Conservation (phyloP, 305 asterid species). For the Withania somnifera region DNA sequence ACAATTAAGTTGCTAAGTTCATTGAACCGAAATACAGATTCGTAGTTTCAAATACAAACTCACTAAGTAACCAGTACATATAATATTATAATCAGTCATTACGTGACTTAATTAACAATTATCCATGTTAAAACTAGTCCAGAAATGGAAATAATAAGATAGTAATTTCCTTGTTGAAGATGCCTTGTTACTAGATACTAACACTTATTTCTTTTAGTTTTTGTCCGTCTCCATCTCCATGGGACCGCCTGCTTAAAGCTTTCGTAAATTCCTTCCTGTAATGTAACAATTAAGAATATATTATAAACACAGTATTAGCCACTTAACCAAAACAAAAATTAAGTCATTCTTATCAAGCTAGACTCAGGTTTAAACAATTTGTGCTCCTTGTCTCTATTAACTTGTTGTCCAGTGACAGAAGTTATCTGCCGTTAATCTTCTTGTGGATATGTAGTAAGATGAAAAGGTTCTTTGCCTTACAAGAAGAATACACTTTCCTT, state of each 20-base stretch:
- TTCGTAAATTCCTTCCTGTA: slow-evolving; percentile 42
- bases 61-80: background rate
- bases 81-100: background rate
- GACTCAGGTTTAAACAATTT: too few species aligned
- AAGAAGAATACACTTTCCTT: background rate
- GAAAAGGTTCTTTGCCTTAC: background rate
- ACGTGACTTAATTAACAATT: background rate
- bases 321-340: background rate
- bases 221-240: slow-evolving; percentile 36
- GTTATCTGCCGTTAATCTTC: background rate
- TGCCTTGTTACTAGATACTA: background rate
- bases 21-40: background rate
- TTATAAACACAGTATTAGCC: background rate
- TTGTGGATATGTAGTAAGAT: too few species aligned
- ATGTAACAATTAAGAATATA: background rate
- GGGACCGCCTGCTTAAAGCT: slow-evolving; percentile 43
- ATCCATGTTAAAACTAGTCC: background rate
- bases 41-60: background rate
- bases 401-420: background rate
- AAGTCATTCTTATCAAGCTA: too few species aligned
- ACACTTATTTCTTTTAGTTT: background rate
- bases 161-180: background rate
- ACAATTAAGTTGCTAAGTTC: background rate
- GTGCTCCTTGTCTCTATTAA: too few species aligned
- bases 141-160: background rate